Base-by-base conservation (phyloP, 257 asterid genomes). In the Solanum medicagineum region DNA sequence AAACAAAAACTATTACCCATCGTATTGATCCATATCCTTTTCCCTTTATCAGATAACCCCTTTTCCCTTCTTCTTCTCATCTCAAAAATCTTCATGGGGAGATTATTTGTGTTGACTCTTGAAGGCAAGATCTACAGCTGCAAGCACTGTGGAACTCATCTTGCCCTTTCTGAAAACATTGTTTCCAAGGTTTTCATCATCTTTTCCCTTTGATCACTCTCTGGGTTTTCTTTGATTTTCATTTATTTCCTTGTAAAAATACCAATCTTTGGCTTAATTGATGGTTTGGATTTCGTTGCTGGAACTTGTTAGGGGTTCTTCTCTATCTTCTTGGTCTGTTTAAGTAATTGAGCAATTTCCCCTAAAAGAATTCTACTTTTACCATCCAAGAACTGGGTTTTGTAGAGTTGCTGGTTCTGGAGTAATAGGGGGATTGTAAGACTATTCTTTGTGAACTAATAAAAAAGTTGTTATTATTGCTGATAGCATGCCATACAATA, bases 91-190 rank as follows among this genome's bases (percentile, higher is more conserved):
- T 47, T 73, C n/a, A 85, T 85, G 88, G 88, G 88, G 32, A 85
- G 85, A 51, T 56, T 85, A 40, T 85, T 85, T 81, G 77, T 81
- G 59, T 59, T 85, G 59, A 81, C 66, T 22, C 83, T 85, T n/a
- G 88, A 85, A 77, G 88, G 85, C 36, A 85, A 22, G 80, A 81
- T 80, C 65, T 85, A 85, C 16, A 81, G 82, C 81, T 81, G 88
- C 81, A 85, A 85, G 45, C 85, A 81, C 81, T 85, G 88, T 57
- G 84, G 66, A 53, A 85, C 88, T 26, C 88, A 85, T 81, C 88
- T 85, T 56, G 83, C 88, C 59, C 85, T 85, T 45, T 80, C 85
- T 55, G 83, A 85, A 8, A 65, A 81, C 66, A 42, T 85, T 29
- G 81, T 80, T 44, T 85, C 88, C 51, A 85, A 81, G 88, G 88